Base-by-base conservation (phyloP, 352 stramenopile genomes). In the Phytophthora sp. region DNA sequence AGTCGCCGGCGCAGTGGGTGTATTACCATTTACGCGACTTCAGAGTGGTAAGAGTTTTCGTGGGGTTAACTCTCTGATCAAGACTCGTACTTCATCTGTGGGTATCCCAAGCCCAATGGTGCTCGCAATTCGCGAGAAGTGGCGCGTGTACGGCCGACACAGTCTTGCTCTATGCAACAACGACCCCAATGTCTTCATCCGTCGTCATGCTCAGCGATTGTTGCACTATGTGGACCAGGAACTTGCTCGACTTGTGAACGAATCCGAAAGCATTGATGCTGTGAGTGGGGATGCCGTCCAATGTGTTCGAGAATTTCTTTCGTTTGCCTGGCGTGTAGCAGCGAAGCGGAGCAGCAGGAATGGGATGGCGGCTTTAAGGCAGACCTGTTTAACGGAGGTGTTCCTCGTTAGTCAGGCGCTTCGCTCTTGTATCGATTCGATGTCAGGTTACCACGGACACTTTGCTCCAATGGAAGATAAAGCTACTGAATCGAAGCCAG, bases 111-210 rank as follows among this genome's bases (percentile, higher is more conserved):
- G 41, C n/a, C 31, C 65, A 33, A 38, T 54, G 6, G 57, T 65
- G 27, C 12, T 7, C 1, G 58, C 58, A 12, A 30, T 86, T 9
- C 53, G 64, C 0, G 55, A 84, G 2, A 61, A 75, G 21, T 89
- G 82, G 78, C 59, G 45, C 1, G 42, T 76, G 9, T 63, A 84
- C 23, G 57, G 71, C 23, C 70, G 62, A 5, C 57, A 72, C 20
- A 77, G 56, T 16, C 51, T 88, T 1, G 62, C 61, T 2, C 5
- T 91, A 8, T 82, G 72, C 16, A 79, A 75, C 27, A 85, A 86
- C 42, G 82, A 91, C 39, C 80, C 74, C 1, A 91, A 91, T 35
- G 35, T 72, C 12, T 87, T 84, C 21, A 55, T 84, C 16, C 73
- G 77, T 15, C 73, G 63, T 2, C 67, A 77, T 30, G 71, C 44